Conservation (phyloP, 768 basidiomycete species). For the Russula sp. region DNA sequence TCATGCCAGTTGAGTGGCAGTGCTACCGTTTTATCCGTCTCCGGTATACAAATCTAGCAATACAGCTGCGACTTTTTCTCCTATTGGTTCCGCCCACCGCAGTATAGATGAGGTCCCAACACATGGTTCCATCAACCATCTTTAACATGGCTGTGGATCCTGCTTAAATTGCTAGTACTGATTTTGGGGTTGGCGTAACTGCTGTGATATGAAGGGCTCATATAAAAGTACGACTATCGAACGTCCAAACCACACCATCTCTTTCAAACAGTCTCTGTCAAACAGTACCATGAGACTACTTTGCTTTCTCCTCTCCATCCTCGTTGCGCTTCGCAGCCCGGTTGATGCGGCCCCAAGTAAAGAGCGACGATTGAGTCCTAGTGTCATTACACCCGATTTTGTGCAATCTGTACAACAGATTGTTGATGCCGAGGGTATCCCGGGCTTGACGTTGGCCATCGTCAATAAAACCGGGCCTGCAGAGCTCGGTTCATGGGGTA, state of each 20-base stretch:
- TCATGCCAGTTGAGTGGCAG: too few species aligned
- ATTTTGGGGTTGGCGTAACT: background rate
- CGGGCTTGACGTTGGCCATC: too few species aligned
- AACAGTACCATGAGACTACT: background rate
- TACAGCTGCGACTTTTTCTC: background rate
- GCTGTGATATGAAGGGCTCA: background rate
- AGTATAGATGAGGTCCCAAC: too few species aligned
- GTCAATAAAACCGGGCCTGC: background rate
- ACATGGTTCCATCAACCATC: background rate
- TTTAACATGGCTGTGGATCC: background rate
- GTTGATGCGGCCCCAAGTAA: background rate
- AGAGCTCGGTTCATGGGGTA: constrained; percentile 22
- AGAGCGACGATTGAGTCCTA: background rate
- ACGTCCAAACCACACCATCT: background rate
- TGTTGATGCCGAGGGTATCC: background rate
- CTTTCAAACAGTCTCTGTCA: background rate
- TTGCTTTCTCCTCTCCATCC: background rate
- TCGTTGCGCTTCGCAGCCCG: background rate
- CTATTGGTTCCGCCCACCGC: background rate
- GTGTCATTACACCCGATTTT: constrained; percentile 19
- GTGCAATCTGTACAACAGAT: background rate
- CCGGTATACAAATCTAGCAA: background rate
- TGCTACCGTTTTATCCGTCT: background rate
- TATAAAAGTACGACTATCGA: background rate
- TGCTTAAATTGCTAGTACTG: background rate